Conservation (phyloP, 352 stramenopile genomes). For the Pythium pyrilobum region DNA sequence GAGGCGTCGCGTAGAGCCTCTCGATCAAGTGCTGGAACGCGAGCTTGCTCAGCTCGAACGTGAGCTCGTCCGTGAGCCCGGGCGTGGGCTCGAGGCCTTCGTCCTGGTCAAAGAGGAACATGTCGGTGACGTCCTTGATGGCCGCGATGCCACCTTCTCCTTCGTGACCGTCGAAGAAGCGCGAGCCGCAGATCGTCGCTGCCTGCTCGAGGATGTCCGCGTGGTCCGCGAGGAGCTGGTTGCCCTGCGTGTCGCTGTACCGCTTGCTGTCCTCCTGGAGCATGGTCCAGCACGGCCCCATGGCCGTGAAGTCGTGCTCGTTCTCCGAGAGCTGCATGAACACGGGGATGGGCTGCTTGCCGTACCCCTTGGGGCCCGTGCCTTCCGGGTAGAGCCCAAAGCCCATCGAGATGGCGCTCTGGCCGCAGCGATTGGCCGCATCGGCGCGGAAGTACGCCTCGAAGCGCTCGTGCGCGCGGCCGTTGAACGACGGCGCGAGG, state of each 20-base stretch:
- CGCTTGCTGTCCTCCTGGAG: conserved; percentile 44
- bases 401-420: conserved; percentile 63
- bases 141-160: conserved; percentile 38
- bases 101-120: conserved; percentile 68
- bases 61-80: conserved; percentile 41
- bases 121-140: conserved; percentile 73
- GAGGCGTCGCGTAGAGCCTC: conserved; percentile 59
- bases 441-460: conserved; percentile 73
- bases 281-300: conserved; percentile 54
- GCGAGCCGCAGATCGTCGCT: conserved; percentile 37
- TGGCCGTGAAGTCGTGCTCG: conserved; percentile 74
- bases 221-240: conserved; percentile 37
- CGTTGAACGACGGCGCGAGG: conserved; percentile 62
- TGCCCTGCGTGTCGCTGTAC: conserved; percentile 36
- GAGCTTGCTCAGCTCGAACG: conserved; percentile 43
- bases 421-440: conserved; percentile 55
- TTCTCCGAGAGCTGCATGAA: conserved; percentile 81
- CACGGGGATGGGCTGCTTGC: conserved; percentile 58
- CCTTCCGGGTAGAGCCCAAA: conserved; percentile 69
- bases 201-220: conserved; percentile 30
- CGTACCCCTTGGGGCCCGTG: conserved; percentile 49
- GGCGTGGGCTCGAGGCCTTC: conserved; percentile 41
- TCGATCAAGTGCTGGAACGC: conserved; percentile 73
- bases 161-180: conserved; percentile 31
- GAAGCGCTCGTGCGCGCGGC: conserved; percentile 49